A percentile compares a stretch with the other conserved stretches of the same genome.
phyloP scores from a whole-genome alignment of 2,329 filamentous ascomycete genomes.

The Ceratocystis diversiconidia region DNA sequence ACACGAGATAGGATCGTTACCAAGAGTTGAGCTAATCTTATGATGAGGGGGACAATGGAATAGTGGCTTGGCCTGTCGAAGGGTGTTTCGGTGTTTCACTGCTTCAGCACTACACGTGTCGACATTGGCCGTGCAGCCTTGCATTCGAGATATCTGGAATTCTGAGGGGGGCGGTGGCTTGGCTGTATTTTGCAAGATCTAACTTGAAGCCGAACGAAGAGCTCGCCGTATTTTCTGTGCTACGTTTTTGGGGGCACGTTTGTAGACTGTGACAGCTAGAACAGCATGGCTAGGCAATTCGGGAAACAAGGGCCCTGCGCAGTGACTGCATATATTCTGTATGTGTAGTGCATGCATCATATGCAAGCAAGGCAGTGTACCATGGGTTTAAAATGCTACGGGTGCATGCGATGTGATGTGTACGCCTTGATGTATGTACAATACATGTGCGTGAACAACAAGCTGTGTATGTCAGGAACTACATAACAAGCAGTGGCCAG shows the following conservation, averaged over 20 bases:
- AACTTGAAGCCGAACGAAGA: too few relatives aligned
- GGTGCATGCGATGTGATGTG: too few relatives aligned
- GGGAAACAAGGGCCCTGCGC: not conserved
- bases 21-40: not conserved
- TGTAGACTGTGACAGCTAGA: not conserved
- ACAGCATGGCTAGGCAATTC: not conserved
- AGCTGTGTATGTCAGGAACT: too few relatives aligned
- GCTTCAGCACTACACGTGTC: not conserved
- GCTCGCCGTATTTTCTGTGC: too few relatives aligned
- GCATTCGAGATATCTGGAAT: too few relatives aligned
- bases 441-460: too few relatives aligned
- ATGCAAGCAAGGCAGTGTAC: not conserved
- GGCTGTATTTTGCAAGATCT: too few relatives aligned
- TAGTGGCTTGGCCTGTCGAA: not conserved
- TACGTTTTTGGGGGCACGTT: not conserved
- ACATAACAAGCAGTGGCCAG: too few relatives aligned
- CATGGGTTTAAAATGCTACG: too few relatives aligned
- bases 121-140: too few relatives aligned
- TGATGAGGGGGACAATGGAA: not conserved
- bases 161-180: too few relatives aligned
- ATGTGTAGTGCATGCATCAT: not conserved
- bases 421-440: too few relatives aligned
- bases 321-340: not conserved
- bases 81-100: not conserved
- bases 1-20: not conserved